Evolutionary conservation across 176 grass and related monocot genomes (phyloP), one percentile per base, ranked within the genome.

Genomic region (Triticum urartu): DNA sequence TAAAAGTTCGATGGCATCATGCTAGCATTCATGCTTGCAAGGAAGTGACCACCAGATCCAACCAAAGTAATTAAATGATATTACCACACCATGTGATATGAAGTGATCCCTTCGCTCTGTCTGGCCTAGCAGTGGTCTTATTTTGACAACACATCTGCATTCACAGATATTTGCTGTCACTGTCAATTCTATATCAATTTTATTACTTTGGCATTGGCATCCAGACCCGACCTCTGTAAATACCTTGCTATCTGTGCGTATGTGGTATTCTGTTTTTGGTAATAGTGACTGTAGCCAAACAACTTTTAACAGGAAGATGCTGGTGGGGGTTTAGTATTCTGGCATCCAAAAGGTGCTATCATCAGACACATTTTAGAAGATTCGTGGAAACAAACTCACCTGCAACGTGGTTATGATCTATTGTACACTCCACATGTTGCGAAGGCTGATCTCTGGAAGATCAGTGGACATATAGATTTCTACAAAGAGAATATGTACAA

Each of bases 401-500:
- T 99, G 68, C 91, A 94, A 72, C 84, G 75, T 80, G 97, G 82
- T 80, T 99, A 99, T 82, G 86, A 95, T 79, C 85, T 99, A 32
- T 77, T 99, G 24, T 99, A 99, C 79, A 99, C 97, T 24, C 97
- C 97, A 22, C 94, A 96, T 83, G 97, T 96, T 76, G 97, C 97
- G 3, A 99, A 98, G 77, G 93, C 87, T 38, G 92, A 94, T 72
- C 92, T 98, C 39, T 98, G 97, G 97, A 98, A 92, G 75, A 91
- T 91, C 59, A 98, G 97, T 28, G 97, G 97, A 21, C 97, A 99
- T 56, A 84, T 96, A 60, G 97, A 99, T 62, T 99, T 99, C 77
- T 99, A 99, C 77, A 86, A 77, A 87, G 97, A 96, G 81, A 99
- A 90, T 77, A 99, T 96, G 97, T 96, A 99, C 72, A 80, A 99